Base-by-base conservation (phyloP, 2,329 filamentous ascomycete genomes). In the Claviceps arundinis region DNA sequence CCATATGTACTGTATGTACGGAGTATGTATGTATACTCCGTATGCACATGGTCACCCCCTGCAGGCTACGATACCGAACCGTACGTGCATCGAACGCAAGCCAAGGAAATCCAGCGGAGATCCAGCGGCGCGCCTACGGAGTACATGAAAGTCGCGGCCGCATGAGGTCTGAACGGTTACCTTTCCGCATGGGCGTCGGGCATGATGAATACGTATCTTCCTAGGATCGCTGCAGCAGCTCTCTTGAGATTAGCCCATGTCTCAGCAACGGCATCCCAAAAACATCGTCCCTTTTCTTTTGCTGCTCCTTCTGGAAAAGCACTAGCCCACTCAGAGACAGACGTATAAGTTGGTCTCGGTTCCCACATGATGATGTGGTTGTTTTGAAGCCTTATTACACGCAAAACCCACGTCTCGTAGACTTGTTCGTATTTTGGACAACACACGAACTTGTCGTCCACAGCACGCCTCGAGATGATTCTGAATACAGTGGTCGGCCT, bases 401-500 rank as follows among this genome's bases (percentile, higher is more conserved):
- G 14, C 17, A 22, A 13, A 17, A 42, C 16, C 13, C 26, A 46
- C 26, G n/a, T 16, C 16, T 37, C 17, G 24, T 14, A 16, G 19
- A 19, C 38, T 41, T 9, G 38, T 19, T 34, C 38, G 16, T 41
- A 34, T 9, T 34, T 17, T 42, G 40, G 40, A 37, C 6, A 40
- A 37, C 30, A 47, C 5, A 26, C 26, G 3, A 34, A 17, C 37
- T 47, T 4, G 13, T 14, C 19, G 14, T 24, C 7, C 5, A 16
- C 5, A 17, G 5, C 2, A 11, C 26, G 17, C 11, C 19, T 37
- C 51, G 53, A 47, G 50, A 60, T 61, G 59, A 26, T 58, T 44
- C 42, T 56, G 45, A 58, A 56, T 41, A 50, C 56, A 34, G 52
- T 58, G 41, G 46, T 62, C 42, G 54, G 58, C 51, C 54, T 58